A percentile compares a stretch with the other conserved stretches of the same genome.
These are phyloP conservation scores for Mortierella sp. DNA, from an alignment of 371 early-diverging fungal genomes.

Conservation along the genomic window DNA sequence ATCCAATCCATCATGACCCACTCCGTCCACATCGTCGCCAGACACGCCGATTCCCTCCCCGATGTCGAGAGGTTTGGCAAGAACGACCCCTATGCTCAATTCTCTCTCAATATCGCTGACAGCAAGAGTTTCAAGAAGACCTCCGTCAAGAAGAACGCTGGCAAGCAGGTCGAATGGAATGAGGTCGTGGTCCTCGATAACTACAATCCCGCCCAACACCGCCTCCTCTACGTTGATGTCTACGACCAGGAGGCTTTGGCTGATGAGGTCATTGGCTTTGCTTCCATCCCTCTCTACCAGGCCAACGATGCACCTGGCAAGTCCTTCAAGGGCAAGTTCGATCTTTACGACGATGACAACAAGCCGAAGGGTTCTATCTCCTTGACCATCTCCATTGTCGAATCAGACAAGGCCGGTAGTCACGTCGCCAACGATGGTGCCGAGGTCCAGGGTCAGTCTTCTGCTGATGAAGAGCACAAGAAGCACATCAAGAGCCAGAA, in stretches of 20 bases:
- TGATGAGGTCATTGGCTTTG: conserved; percentile 61
- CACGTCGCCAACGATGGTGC: neutral
- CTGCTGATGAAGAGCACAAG: too few relatives aligned
- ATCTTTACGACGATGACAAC: conserved; percentile 7
- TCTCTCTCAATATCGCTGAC: conserved; percentile 5
- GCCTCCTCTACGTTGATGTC: conserved; percentile 59
- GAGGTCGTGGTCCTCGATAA: conserved; percentile 9
- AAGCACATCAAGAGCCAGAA: too few relatives aligned
- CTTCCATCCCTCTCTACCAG: conserved; percentile 58
- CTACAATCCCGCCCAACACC: neutral
- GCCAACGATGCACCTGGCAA: conserved; percentile 1
- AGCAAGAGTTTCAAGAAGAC: conserved; percentile 8
- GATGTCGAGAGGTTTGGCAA: conserved; percentile 8
- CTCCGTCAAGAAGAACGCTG: conserved; percentile 15
- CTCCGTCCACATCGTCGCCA: too few relatives aligned
- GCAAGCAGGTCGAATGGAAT: conserved; percentile 21
- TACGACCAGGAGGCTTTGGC: conserved; percentile 55
- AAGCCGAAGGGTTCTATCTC: conserved; percentile 12
- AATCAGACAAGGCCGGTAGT: neutral
- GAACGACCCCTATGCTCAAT: conserved; percentile 27
- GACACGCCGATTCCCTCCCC: too few relatives aligned
- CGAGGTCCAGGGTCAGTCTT: too few relatives aligned
- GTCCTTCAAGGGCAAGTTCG: conserved; percentile 8
- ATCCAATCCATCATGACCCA: too few relatives aligned
- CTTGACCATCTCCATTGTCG: conserved; percentile 8